Evolutionary conservation across 768 basidiomycete species (phyloP).

Genomic region (Boletus tylopilopsis): DNA sequence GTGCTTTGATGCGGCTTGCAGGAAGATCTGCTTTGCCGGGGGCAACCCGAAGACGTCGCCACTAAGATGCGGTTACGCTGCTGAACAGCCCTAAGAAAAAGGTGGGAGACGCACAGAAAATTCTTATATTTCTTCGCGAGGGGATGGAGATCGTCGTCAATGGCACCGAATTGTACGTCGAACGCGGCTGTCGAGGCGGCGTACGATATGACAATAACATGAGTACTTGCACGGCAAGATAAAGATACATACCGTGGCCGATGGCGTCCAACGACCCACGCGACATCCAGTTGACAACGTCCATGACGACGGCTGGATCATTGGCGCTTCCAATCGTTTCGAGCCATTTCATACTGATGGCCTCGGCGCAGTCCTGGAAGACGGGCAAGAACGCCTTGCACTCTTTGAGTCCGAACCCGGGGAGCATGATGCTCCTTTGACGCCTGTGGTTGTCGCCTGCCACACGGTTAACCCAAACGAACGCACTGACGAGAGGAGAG

Average conservation of each 20-base stretch:
- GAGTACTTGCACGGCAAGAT: background rate
- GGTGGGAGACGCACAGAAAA: background rate
- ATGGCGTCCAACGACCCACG: slow-evolving; percentile 47
- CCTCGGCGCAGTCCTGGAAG: slow-evolving; percentile 36
- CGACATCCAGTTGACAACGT: slow-evolving; percentile 28
- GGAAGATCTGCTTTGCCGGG: slow-evolving; percentile 4
- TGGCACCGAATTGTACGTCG: slow-evolving; percentile 27
- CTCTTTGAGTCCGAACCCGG: slow-evolving; percentile 50
- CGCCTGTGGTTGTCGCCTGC: slow-evolving; percentile 43
- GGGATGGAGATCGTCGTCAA: slow-evolving; percentile 1
- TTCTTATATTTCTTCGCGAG: slow-evolving; percentile 5
- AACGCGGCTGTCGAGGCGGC: slow-evolving; percentile 36
- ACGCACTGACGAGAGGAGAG: slow-evolving; percentile 11
- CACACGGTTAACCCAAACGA: background rate
- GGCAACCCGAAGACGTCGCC: slow-evolving; percentile 8
- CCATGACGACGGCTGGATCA: slow-evolving; percentile 6
- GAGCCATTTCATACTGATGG: slow-evolving; percentile 15
- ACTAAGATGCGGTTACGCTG: background rate
- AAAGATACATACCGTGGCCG: slow-evolving; percentile 35
- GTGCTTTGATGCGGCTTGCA: slow-evolving; percentile 2
- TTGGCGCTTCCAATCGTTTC: slow-evolving; percentile 8
- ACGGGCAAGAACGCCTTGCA: slow-evolving; percentile 47
- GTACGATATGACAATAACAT: background rate
- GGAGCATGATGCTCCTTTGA: slow-evolving; percentile 51
- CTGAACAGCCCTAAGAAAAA: no score